Base-by-base conservation (phyloP, 176 grass and related monocot species). In the Ensete ventricosum region DNA sequence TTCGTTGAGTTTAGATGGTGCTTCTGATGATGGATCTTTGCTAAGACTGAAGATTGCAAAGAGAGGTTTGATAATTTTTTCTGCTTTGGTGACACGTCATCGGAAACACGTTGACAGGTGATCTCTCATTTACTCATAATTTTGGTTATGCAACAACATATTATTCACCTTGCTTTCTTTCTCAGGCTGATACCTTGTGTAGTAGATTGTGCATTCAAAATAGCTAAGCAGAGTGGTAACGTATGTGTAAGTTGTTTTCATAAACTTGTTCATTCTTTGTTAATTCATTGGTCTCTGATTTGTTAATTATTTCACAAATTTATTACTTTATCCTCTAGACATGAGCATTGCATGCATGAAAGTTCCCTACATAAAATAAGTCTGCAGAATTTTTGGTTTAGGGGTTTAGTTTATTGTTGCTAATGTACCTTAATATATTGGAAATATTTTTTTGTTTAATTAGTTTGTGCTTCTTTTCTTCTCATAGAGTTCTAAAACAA, bases 51-150 rank as follows among this genome's bases (percentile, higher is more conserved):
- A 90, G 71, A 92, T 85, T 83, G 89, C 87, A 86, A 96, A 96
- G 78, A 96, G 93, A 84, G 81, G 89, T 77, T 84, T 96, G 64
- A 79, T 90, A 51, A 88, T 96, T 77, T 84, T 92, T 88, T 92
- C 87, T 71, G 78, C 83, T 66, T 85, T 96, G 73, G 82, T 96
- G 51, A 92, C 85, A 59, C 89, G 89, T 34, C 93, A 96, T 62
- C 73, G 93, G 77, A 96, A 90, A 76, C 85, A 92, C 76, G 79
- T 89, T 70, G 93, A 96, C 72, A 81, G 88, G 93, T 96, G 84
- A 67, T 74, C 80, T 76, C 67, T 54, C 26, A 17, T 85, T 69
- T 77, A 54, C n/a, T 71, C 11, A 60, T 86, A 48, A 78, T 77
- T 26, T 88, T 81, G 67, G 82, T 1, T 64, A 26, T 24, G 66